These are phyloP conservation scores for Cyclotella choctawhatcheeana DNA, from an alignment of 108 stramenopile species.

Conservation along the genomic window DNA sequence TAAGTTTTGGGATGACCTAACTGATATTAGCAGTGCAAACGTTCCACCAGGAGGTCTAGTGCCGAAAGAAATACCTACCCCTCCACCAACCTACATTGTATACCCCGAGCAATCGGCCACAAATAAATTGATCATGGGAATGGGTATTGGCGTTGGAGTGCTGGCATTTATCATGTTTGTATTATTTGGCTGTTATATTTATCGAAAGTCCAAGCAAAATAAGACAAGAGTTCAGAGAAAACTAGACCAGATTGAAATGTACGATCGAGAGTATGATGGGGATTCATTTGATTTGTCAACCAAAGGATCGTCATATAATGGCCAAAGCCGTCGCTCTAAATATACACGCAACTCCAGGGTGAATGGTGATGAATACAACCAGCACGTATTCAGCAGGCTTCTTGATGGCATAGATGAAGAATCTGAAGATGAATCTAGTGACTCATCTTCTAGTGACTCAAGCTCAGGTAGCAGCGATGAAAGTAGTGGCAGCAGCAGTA, in stretches of 20 bases:
- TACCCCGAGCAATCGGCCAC: slow-evolving; percentile 23
- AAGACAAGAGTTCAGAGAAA: neutral
- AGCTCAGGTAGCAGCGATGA: slow-evolving; percentile 26
- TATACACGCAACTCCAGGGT: neutral
- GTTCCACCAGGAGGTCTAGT: slow-evolving; percentile 24
- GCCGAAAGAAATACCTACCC: slow-evolving; percentile 23
- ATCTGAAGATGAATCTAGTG: slow-evolving; percentile 13
- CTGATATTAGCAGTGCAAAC: slow-evolving; percentile 37
- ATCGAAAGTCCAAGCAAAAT: slow-evolving; percentile 18
- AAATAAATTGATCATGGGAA: slow-evolving; percentile 16
- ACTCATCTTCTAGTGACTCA: slow-evolving; percentile 24
- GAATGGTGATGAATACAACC: neutral
- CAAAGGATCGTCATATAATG: neutral
- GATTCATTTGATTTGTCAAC: neutral
- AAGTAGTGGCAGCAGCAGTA: slow-evolving; percentile 18
- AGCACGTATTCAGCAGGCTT: neutral
- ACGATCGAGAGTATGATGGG: neutral
- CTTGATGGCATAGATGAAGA: slow-evolving; percentile 9
- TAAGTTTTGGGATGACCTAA: slow-evolving; percentile 48
- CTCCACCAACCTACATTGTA: slow-evolving; percentile 39
- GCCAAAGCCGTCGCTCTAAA: neutral
- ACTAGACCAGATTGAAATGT: neutral
- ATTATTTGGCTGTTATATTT: slow-evolving; percentile 2
- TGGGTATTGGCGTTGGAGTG: slow-evolving; percentile 6
- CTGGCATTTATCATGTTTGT: slow-evolving; percentile 6